A percentile compares a stretch with the other conserved stretches of the same genome.
phyloP scores from a whole-genome alignment of 495 filamentous ascomycete genomes.

The Venustampulla echinocandica region DNA sequence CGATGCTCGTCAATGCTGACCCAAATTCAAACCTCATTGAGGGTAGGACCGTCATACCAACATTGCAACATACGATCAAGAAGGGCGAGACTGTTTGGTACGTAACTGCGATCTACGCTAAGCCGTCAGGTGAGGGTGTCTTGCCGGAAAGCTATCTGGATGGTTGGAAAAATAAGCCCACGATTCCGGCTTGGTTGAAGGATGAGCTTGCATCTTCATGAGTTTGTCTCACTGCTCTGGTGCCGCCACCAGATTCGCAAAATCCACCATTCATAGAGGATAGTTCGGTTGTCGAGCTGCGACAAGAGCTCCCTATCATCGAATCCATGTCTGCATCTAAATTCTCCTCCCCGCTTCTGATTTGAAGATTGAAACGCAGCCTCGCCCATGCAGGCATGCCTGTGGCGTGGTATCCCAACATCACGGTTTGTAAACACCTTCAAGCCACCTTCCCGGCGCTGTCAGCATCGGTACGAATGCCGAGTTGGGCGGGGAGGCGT shows the following conservation, averaged over 20 bases:
- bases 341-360: too few relatives aligned
- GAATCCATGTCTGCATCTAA: neutral
- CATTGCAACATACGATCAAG: slow-evolving; percentile 43
- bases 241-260: neutral
- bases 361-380: too few relatives aligned
- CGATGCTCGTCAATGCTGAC: slow-evolving; percentile 60
- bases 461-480: too few relatives aligned
- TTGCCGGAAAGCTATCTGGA: slow-evolving; percentile 35
- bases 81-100: slow-evolving; percentile 41
- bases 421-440: too few relatives aligned
- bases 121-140: slow-evolving; percentile 25
- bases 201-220: slow-evolving; percentile 25
- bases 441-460: too few relatives aligned
- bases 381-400: too few relatives aligned
- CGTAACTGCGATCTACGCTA: slow-evolving; percentile 41
- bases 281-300: too few relatives aligned
- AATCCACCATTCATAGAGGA: too few relatives aligned
- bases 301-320: too few relatives aligned
- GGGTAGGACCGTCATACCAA: slow-evolving; percentile 60
- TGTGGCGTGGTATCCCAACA: too few relatives aligned
- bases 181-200: slow-evolving; percentile 46
- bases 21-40: slow-evolving; percentile 70
- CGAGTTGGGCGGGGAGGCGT: too few relatives aligned
- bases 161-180: slow-evolving; percentile 46
- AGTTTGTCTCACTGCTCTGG: too few relatives aligned